phyloP scores from a whole-genome alignment of 306 rosid genomes.

The Sicyos baderoa region DNA sequence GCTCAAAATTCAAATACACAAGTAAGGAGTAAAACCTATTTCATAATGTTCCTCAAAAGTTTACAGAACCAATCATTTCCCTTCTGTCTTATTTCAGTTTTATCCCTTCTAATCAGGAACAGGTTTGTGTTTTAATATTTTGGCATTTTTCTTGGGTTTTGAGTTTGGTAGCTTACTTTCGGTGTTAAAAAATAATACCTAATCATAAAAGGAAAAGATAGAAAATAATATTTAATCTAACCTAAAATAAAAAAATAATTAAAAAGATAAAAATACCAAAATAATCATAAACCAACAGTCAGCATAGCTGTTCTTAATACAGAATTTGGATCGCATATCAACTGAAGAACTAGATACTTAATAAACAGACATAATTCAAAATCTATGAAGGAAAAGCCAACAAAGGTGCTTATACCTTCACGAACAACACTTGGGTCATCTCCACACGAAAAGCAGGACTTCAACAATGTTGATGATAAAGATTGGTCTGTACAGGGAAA shows the following conservation, averaged over 20 bases:
- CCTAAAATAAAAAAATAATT: no score
- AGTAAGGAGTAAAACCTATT: neutral
- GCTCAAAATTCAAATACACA: neutral
- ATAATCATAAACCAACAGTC: no score
- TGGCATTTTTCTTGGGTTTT: neutral
- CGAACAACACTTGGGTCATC: constrained; percentile 68
- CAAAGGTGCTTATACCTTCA: constrained; percentile 44
- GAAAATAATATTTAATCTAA: no score
- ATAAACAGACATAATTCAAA: neutral
- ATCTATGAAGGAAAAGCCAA: neutral
- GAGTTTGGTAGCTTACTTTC: neutral
- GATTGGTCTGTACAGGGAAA: constrained; percentile 37
- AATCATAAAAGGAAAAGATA: no score
- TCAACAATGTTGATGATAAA: constrained; percentile 44
- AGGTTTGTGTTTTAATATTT: neutral
- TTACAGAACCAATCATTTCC: neutral
- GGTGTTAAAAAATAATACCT: no score
- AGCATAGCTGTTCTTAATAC: neutral
- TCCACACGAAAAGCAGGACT: constrained; percentile 85
- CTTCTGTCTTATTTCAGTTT: neutral
- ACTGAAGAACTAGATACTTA: neutral
- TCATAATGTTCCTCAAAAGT: neutral
- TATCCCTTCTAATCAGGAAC: neutral
- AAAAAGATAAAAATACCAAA: no score
- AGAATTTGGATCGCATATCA: neutral